Evolutionary conservation across 352 stramenopile genomes (phyloP).

Genomic region (Phytopythium aichiense): DNA sequence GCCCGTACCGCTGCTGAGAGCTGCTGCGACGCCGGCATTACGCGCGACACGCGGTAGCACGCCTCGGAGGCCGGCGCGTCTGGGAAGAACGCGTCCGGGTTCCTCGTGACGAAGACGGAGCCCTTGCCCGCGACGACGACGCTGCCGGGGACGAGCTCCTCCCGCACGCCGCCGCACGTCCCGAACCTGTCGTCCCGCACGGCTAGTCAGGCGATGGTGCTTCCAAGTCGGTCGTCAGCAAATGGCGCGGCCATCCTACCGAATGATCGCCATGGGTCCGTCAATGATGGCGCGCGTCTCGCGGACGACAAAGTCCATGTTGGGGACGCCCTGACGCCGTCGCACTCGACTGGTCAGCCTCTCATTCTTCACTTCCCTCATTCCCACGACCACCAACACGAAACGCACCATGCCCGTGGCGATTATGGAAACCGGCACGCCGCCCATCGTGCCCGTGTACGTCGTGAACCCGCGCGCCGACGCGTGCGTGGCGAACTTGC

Average conservation of each 20-base stretch:
- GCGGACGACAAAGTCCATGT: constrained; percentile 77
- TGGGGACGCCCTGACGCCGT: constrained; percentile 32
- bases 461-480: constrained; percentile 52
- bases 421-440: constrained; percentile 45
- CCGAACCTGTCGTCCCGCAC: constrained; percentile 27
- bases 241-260: constrained; percentile 9
- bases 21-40: constrained; percentile 25
- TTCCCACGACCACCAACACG: background rate
- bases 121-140: constrained; percentile 50
- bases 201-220: background rate
- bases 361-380: background rate
- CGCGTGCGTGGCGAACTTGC: constrained; percentile 21
- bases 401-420: constrained; percentile 52
- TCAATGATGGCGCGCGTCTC: constrained; percentile 46
- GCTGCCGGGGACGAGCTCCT: constrained; percentile 36
- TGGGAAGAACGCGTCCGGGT: constrained; percentile 49
- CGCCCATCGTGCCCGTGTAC: constrained; percentile 48
- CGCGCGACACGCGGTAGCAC: constrained; percentile 29
- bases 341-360: background rate
- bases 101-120: constrained; percentile 34
- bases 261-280: constrained; percentile 51
- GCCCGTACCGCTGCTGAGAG: constrained; percentile 25
- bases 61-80: constrained; percentile 15
- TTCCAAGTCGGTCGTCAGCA: background rate
- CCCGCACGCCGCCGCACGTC: constrained; percentile 43